Evolutionary conservation across 495 filamentous ascomycete genomes (phyloP).

Genomic region (Lepraria neglecta): DNA sequence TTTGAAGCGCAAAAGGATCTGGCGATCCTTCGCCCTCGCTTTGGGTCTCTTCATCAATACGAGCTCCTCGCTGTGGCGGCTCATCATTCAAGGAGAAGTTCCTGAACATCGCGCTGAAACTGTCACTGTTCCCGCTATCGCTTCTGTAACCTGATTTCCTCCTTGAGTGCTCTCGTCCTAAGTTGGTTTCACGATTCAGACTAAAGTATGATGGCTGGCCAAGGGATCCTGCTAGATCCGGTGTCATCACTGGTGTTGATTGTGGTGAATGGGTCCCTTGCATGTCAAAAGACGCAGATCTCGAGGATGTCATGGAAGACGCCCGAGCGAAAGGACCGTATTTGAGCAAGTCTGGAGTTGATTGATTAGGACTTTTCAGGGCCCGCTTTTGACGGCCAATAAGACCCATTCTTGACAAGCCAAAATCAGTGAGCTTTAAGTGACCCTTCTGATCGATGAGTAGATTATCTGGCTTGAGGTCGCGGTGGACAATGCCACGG

Average conservation of each 20-base stretch:
- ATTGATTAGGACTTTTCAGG: conserved; percentile 71
- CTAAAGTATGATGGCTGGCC: conserved; percentile 92
- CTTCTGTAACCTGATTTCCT: conserved; percentile 83
- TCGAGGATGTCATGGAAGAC: conserved; percentile 80
- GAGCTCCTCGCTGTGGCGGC: conserved; percentile 37
- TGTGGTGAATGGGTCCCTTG: conserved; percentile 71
- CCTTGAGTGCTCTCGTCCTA: conserved; percentile 65
- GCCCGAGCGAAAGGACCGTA: conserved; percentile 83
- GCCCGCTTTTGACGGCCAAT: conserved; percentile 93
- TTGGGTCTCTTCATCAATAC: conserved; percentile 66
- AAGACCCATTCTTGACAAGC: conserved; percentile 92
- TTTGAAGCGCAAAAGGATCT: conserved; percentile 58
- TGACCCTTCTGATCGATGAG: conserved; percentile 96
- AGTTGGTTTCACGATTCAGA: conserved; percentile 57
- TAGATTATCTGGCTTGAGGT: conserved; percentile 95
- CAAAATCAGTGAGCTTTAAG: conserved; percentile 95
- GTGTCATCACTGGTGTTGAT: conserved; percentile 81
- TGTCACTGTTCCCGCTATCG: conserved; percentile 85
- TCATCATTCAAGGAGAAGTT: conserved; percentile 73
- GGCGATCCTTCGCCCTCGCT: conserved; percentile 64
- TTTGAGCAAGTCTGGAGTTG: conserved; percentile 83
- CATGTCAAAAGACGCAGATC: conserved; percentile 93
- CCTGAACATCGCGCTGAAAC: conserved; percentile 73
- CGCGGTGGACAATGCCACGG: conserved; percentile 90
- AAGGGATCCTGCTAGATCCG: conserved; percentile 59